These are phyloP conservation scores for Candida frijolesensis DNA, from an alignment of 1,139 yeast genomes.

Conservation along the genomic window DNA sequence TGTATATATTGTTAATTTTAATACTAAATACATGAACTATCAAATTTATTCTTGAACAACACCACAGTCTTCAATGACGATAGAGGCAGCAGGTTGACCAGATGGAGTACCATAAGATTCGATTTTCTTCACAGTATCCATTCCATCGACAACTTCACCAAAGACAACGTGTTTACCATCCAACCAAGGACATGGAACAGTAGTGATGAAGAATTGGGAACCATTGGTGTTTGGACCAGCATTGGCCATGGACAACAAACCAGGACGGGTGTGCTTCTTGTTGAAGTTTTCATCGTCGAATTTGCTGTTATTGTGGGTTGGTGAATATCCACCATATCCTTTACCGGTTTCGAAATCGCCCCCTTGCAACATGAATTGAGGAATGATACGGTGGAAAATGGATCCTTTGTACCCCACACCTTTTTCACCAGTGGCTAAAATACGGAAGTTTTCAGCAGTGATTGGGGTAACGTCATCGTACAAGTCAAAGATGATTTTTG, in stretches of 20 bases:
- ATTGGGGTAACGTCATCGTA: slow-evolving; percentile 92
- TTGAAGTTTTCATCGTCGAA: slow-evolving; percentile 95
- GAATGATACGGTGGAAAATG: slow-evolving; percentile 94
- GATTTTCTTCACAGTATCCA: slow-evolving; percentile 87
- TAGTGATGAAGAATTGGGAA: slow-evolving; percentile 97
- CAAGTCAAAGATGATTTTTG: slow-evolving; percentile 51
- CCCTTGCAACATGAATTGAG: slow-evolving; percentile 98
- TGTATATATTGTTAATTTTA: not conserved
- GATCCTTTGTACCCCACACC: slow-evolving; percentile 61
- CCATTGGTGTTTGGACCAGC: slow-evolving; percentile 99
- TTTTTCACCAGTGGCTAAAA: slow-evolving; percentile 91
- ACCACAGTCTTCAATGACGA: slow-evolving; percentile 44
- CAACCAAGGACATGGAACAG: slow-evolving; percentile 94
- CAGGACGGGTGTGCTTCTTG: slow-evolving; percentile 87
- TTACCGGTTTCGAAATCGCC: slow-evolving; percentile 95
- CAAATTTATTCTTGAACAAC: slow-evolving; percentile 19
- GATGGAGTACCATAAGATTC: slow-evolving; percentile 42
- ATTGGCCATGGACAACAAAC: slow-evolving; percentile 97
- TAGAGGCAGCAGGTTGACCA: slow-evolving; percentile 30
- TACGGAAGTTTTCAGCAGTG: slow-evolving; percentile 96
- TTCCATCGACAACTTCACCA: slow-evolving; percentile 93
- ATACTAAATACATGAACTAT: not conserved
- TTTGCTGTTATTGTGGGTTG: slow-evolving; percentile 65
- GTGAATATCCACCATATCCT: slow-evolving; percentile 96
- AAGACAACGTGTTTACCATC: slow-evolving; percentile 99